Evolutionary conservation across 2,329 filamentous ascomycete species (phyloP).

Genomic region (Beauveria caledonica): DNA sequence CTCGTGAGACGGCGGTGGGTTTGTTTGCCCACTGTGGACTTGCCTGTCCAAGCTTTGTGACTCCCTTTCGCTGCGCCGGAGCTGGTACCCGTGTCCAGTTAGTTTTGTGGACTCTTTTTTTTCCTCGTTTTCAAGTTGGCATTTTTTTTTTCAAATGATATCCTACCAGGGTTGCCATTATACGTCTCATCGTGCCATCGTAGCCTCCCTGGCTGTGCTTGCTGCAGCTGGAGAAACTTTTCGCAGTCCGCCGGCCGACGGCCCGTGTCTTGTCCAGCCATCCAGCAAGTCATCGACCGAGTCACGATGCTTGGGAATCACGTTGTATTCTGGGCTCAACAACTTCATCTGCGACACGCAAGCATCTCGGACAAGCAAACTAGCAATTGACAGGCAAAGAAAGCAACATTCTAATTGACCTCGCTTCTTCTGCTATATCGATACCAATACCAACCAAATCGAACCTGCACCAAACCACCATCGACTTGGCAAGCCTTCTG

Average conservation of each 20-base stretch:
- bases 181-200: no score
- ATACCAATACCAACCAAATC: not conserved
- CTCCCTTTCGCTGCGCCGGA: not conserved
- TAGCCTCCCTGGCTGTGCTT: not conserved
- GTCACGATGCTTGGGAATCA: no score
- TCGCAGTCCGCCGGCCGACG: no score
- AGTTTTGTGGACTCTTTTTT: slow-evolving; percentile 1
- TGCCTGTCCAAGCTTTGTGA: not conserved
- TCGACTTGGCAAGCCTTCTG: slow-evolving; percentile 2
- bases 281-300: no score
- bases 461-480: not conserved
- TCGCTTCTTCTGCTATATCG: not conserved
- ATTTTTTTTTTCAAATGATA: not conserved
- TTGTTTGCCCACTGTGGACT: not conserved
- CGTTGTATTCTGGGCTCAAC: no score
- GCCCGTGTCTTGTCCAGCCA: no score
- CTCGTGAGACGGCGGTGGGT: not conserved
- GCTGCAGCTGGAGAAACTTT: not conserved
- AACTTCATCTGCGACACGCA: no score
- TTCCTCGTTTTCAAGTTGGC: no score
- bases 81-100: slow-evolving; percentile 9
- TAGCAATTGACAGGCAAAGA: not conserved
- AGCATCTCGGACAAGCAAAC: not conserved
- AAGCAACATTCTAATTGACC: no score
- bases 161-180: no score